phyloP scores from a whole-genome alignment of 1,284 basidiomycete species.

The Rhodotorula sp. region DNA sequence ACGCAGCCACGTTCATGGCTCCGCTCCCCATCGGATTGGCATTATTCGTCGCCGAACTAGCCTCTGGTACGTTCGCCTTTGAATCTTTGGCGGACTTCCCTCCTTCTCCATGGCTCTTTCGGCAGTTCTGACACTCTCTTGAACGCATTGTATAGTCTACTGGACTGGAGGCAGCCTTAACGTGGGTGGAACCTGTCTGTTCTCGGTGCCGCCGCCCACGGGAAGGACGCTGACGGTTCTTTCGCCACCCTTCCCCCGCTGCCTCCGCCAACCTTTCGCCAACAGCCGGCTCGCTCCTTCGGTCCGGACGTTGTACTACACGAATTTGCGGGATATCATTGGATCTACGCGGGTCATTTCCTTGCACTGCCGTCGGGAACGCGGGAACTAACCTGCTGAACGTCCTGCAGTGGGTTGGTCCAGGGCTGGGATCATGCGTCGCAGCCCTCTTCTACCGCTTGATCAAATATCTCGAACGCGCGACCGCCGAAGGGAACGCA shows the following conservation, averaged over 20 bases:
- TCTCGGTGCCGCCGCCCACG: too few relatives aligned
- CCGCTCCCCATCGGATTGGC: slow-evolving; percentile 62
- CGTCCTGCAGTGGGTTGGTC: slow-evolving; percentile 38
- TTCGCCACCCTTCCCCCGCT: too few relatives aligned
- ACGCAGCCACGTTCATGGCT: slow-evolving; percentile 66
- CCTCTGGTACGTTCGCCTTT: slow-evolving; percentile 47
- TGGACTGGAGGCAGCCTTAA: neutral
- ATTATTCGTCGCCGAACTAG: slow-evolving; percentile 65
- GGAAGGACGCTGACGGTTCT: too few relatives aligned
- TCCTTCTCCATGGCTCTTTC: too few relatives aligned
- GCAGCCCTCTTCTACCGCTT: slow-evolving; percentile 58
- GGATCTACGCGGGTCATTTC: neutral
- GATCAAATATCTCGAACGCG: slow-evolving; percentile 12
- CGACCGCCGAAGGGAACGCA: too few relatives aligned
- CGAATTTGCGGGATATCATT: slow-evolving; percentile 56
- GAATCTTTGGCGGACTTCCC: too few relatives aligned
- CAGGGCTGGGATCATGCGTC: slow-evolving; percentile 60
- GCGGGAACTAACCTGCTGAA: too few relatives aligned
- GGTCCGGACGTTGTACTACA: slow-evolving; percentile 67
- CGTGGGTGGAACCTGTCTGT: too few relatives aligned
- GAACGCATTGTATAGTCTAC: neutral
- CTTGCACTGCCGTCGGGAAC: rapidly evolving
- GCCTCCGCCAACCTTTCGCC: too few relatives aligned
- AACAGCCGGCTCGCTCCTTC: slow-evolving; percentile 53
- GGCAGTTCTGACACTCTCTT: neutral